Base-by-base conservation (phyloP, 2,329 filamentous ascomycete species). In the Fusarium verticillioides region DNA sequence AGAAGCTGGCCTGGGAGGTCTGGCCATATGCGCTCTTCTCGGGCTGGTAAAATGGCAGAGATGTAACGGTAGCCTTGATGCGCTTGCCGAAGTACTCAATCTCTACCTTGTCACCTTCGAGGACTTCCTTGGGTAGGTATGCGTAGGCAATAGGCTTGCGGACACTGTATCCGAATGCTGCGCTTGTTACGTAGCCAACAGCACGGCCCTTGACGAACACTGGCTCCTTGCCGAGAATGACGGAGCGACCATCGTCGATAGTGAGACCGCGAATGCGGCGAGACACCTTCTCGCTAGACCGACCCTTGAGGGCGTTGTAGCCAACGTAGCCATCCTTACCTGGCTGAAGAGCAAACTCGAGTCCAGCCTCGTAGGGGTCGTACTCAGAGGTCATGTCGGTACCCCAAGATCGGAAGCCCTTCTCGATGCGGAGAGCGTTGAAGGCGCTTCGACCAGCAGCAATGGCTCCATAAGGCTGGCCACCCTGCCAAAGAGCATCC, bases 151-250 rank as follows among this genome's bases (percentile, higher is more conserved):
- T 82, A 0, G 90, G 89, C 78, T 87, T 90, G 32, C 87, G 80
- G 15, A 91, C 77, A 0, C 87, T 89, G 74, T 89, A 91, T 0
- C 87, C 90, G 74, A 91, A 92, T 0, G 87, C 88, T 3, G 89
- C 86, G 58, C 84, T 91, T 4, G 89, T 91, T 32, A 92, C 83
- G 69, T 92, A 92, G 0, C 90, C 89, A 2, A 82, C 82, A 0
- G 85, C 72, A 60, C 84, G 79, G 13, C 84, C 85, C 5, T 85
- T 77, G 19, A 83, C 71, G 61, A 86, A 90, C 0, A 92, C 88
- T 0, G 90, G 90, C 76, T 92, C 90, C 75, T 91, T 91, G 10
- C 89, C 89, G 2, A 92, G 78, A 1, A 91, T 84, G 70, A 91
- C 82, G 0, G 89, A 91, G 9, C 77, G 79, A 0, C 87, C 86